These are phyloP conservation scores for Glycine soja DNA, from an alignment of 306 rosid species.

Conservation along the genomic window DNA sequence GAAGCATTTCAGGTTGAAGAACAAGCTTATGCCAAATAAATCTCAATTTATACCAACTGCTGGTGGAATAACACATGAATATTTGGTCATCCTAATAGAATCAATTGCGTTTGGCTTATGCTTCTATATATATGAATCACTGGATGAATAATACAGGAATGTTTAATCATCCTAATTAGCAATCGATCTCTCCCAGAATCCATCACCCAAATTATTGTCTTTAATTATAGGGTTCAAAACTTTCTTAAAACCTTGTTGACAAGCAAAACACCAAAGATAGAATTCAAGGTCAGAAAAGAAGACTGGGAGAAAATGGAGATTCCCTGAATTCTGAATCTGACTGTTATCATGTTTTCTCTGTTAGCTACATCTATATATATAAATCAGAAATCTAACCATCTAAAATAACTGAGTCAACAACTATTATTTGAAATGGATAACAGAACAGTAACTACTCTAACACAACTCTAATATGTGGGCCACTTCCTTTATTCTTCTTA, in stretches of 20 bases:
- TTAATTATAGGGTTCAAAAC: neutral
- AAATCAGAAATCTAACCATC: neutral
- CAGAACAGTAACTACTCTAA: neutral
- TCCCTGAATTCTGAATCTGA: constrained; percentile 16
- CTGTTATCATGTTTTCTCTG: neutral
- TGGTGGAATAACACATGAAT: neutral
- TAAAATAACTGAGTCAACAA: constrained; percentile 17
- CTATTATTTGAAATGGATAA: neutral
- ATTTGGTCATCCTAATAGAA: neutral
- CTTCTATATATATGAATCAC: neutral
- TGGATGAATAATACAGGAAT: neutral
- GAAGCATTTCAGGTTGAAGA: neutral
- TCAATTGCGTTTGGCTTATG: neutral
- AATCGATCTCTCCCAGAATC: neutral
- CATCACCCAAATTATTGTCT: neutral
- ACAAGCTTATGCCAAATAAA: neutral
- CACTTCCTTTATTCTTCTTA: constrained; percentile 23
- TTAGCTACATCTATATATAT: neutral
- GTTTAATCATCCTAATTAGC: neutral
- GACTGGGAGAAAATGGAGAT: constrained; percentile 4
- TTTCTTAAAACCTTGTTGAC: neutral
- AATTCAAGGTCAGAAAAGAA: neutral
- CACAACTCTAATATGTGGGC: neutral
- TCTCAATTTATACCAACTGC: neutral
- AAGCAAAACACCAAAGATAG: neutral